Evolutionary conservation across 108 stramenopile genomes (phyloP), one percentile per base, ranked within the genome.

Genomic region (Cyclotella baltica): DNA sequence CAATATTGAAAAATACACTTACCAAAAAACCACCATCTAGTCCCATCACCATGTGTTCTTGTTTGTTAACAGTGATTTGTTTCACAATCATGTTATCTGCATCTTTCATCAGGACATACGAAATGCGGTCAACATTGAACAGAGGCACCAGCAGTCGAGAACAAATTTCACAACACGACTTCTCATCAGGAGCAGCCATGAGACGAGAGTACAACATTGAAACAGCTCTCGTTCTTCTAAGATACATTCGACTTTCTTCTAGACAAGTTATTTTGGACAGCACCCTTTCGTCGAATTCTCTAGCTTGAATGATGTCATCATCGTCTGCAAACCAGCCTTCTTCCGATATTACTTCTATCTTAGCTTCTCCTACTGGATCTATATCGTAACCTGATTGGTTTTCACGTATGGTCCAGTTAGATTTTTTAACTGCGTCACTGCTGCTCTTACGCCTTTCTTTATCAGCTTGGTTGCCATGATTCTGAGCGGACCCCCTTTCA

Each of bases 131-230:
- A 30, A 75, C 68, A 25, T 56, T 20, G 34, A 81, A 81, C 13
- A 81, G 74, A 5, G 80, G 80, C 29, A 81, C 80, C 0, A 81
- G 51, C 31, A 81, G 51, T n/a, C 68, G 34, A 19, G 74, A 63
- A 10, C 48, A 61, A 1, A 75, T 31, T 28, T 81, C 69, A 48
- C 67, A 81, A 56, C 77, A 78, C 40, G 77, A n/a, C 22, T 64
- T 55, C 58, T 78, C 80, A 33, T 81, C 80, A 3, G 80, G 80
- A 29, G 80, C 75, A 4, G 68, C 75, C 75, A 76, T 76, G 19
- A 81, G 43, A 47, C 70, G 80, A 0, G 62, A 55, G 36, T 68
- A 40, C 13, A 81, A 51, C 25, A 57, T 37, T 11, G 59, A 50
- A 4, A 81, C 75, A 0, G 80, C 63, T 59, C 80, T 31, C 19